Conservation (phyloP, 2,329 filamentous ascomycete genomes). For the Xylariaceae sp. region DNA sequence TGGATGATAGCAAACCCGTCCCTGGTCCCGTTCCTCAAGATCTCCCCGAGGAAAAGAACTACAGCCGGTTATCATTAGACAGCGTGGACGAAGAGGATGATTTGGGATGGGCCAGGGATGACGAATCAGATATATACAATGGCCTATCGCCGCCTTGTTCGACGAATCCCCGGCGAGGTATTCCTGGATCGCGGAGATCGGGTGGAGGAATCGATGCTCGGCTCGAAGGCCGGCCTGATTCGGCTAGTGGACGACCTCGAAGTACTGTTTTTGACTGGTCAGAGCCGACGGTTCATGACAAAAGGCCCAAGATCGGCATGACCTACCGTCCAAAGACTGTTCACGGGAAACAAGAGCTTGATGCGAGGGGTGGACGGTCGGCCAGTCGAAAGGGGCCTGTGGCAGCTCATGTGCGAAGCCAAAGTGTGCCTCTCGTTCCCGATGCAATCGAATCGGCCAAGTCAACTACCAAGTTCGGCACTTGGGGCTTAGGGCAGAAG, state of each 20-base stretch:
- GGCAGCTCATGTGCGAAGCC: conserved; percentile 68
- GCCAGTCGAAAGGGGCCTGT: conserved; percentile 62
- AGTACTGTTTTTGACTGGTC: conserved; percentile 77
- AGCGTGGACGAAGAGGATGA: conserved; percentile 57
- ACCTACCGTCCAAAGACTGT: conserved; percentile 67
- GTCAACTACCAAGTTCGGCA: conserved; percentile 67
- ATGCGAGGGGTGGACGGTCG: conserved; percentile 64
- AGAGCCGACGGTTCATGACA: conserved; percentile 59
- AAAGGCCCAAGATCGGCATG: conserved; percentile 51
- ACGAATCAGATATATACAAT: conserved; percentile 49
- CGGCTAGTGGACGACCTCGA: conserved; percentile 46
- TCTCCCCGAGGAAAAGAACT: conserved; percentile 37
- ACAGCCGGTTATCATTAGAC: conserved; percentile 51
- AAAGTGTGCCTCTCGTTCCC: conserved; percentile 70
- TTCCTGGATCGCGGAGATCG: conserved; percentile 50
- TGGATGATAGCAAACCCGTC: conserved; percentile 23
- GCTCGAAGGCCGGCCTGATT: conserved; percentile 33
- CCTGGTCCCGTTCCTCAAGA: conserved; percentile 28
- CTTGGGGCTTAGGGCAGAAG: conserved; percentile 76
- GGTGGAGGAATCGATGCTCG: conserved; percentile 46
- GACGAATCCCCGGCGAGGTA: conserved; percentile 48
- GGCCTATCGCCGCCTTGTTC: conserved; percentile 56
- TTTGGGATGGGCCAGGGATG: conserved; percentile 57
- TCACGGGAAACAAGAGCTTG: conserved; percentile 68
- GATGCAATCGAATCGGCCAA: conserved; percentile 54